Percentiles rank a stretch among this genome's conserved stretches.
Conservation (phyloP, 208 protist genomes). For the Acanthamoeba lenticulata region DNA sequence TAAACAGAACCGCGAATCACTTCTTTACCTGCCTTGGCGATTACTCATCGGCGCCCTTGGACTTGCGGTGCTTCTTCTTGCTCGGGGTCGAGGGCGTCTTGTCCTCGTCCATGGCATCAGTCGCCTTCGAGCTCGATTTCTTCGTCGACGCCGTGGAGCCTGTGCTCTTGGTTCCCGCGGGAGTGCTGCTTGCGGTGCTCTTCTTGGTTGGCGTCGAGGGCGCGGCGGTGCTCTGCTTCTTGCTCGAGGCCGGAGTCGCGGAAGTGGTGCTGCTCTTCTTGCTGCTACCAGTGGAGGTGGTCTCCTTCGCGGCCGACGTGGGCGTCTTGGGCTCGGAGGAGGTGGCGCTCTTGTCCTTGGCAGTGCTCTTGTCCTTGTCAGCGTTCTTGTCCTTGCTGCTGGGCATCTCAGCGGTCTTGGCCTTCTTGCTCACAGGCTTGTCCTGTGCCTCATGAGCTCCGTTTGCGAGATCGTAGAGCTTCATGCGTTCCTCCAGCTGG, state of each 20-base stretch:
- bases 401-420: neutral
- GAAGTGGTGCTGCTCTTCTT: neutral
- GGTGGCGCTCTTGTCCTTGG: neutral
- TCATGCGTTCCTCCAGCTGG: neutral
- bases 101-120: conserved; percentile 39
- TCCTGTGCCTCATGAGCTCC: neutral
- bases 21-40: too few species aligned
- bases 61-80: neutral
- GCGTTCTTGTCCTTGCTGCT: neutral
- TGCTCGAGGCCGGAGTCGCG: neutral
- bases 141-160: neutral
- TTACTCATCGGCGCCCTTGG: neutral
- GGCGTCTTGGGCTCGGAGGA: neutral
- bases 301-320: neutral
- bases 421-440: neutral
- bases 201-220: neutral
- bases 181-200: neutral
- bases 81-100: neutral
- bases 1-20: too few species aligned
- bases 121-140: neutral
- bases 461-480: conserved; percentile 26
- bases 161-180: neutral
- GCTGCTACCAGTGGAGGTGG: neutral
- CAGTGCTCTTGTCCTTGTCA: neutral
- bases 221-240: neutral